Percentiles rank a stretch among this genome's conserved stretches.
phyloP scores from a whole-genome alignment of 106 monocot genomes.

The Alisma plantagoaquatica region DNA sequence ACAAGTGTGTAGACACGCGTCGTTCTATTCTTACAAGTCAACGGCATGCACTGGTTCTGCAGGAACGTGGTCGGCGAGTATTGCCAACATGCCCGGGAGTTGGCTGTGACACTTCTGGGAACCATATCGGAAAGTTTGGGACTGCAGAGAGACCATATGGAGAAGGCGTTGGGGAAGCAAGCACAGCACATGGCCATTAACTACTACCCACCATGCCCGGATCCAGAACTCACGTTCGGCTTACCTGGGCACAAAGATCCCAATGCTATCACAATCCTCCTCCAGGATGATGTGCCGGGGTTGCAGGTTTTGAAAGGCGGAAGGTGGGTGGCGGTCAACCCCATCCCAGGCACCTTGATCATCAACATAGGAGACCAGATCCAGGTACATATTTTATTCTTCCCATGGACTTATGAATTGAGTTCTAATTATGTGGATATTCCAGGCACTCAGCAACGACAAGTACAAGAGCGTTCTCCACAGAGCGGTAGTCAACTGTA shows the following conservation, averaged over 20 bases:
- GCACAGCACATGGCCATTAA: constrained; percentile 83
- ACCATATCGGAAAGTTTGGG: constrained; percentile 50
- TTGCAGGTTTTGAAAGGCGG: constrained; percentile 40
- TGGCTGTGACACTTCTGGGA: constrained; percentile 38
- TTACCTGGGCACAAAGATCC: constrained; percentile 56
- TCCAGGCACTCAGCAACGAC: constrained; percentile 60
- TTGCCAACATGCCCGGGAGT: constrained; percentile 33
- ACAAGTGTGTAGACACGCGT: not conserved
- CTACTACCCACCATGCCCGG: constrained; percentile 63
- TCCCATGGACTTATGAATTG: too few species aligned
- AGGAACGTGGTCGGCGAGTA: constrained; percentile 56
- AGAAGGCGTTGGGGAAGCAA: constrained; percentile 38
- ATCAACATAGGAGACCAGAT: constrained; percentile 70
- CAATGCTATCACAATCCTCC: constrained; percentile 62
- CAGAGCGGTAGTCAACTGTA: constrained; percentile 50
- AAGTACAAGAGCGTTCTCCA: constrained; percentile 59
- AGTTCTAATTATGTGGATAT: not conserved
- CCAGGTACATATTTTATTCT: constrained; percentile 26
- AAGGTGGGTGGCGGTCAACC: constrained; percentile 41
- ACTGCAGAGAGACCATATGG: constrained; percentile 40
- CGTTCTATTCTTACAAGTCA: not conserved
- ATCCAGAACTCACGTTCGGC: constrained; percentile 62
- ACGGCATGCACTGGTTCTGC: not conserved
- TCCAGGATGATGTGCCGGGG: constrained; percentile 48
- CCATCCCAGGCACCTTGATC: constrained; percentile 44